Base-by-base conservation (phyloP, 176 grass and related monocot genomes). In the Oryza rufipogon region DNA sequence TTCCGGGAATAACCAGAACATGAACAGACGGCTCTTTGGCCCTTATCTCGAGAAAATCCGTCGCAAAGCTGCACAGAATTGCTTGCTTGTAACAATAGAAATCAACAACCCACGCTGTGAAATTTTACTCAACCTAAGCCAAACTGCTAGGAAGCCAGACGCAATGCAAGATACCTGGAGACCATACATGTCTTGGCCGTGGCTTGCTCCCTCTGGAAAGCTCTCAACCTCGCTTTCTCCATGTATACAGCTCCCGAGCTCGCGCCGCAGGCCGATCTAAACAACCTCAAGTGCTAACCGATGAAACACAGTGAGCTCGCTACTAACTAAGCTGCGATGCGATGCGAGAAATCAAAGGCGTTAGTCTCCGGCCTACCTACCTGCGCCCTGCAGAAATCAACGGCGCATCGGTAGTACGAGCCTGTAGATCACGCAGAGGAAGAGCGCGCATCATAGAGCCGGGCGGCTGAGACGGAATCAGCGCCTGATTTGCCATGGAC, bases 1-100 rank as follows among this genome's bases (percentile, higher is more conserved):
- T 95, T 36, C 95, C 95, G 3, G 92, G 83, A 66, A 98, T 95
- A 22, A 98, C 42, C 66, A 95, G 17, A 71, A 98, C 71, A 48
- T 91, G 95, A 42, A 95, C 14, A 11, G 72, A 85, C 6, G 85
- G 85, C 44, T 95, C 87, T 33, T 86, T 91, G 74, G 95, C 91
- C 54, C 66, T 83, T 60, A 98, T 91, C 91, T 95, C 89, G 9
- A 98, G 85, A 71, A 93, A 33, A 58, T 98, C 95, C 19, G 84
- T 92, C 7, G 80, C 73, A 26, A 88, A 95, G 41, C 95, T 98
- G 87, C 80, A 74, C 7, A 9, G 56, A 25, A 73, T 28, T 23
- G 12, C 4, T 63, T 69, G 28, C 13, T 17, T 36, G 36, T 42
- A 63, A 41, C 11, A 30, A 25, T 63, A 30, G 45, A 3, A 65